phyloP scores from a whole-genome alignment of 2,329 filamentous ascomycete species.

The Ophiostoma quercus region DNA sequence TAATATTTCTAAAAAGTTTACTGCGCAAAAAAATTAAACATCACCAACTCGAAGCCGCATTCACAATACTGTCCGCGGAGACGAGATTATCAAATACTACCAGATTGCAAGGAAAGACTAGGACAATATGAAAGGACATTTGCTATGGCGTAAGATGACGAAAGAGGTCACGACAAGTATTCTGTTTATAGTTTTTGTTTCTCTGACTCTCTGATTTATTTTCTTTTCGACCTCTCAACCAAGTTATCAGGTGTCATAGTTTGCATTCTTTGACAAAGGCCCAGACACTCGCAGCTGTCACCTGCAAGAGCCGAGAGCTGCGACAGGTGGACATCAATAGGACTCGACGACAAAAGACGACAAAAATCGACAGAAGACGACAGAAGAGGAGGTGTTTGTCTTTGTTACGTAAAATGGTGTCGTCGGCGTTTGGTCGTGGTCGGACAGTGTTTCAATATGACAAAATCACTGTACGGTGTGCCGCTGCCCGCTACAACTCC shows the following conservation, averaged over 20 bases:
- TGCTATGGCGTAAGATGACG: neutral
- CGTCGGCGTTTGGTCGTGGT: neutral
- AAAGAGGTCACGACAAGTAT: neutral
- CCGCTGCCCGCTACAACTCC: neutral
- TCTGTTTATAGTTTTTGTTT: neutral
- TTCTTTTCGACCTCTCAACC: neutral
- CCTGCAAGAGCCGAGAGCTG: neutral
- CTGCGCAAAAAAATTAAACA: neutral
- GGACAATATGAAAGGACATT: neutral
- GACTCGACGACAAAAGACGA: neutral
- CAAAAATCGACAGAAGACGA: neutral
- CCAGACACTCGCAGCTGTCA: neutral
- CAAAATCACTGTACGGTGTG: neutral
- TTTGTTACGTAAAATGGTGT: slow-evolving; percentile 9
- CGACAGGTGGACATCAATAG: neutral
- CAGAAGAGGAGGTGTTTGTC: neutral
- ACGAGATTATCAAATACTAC: neutral
- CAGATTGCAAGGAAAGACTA: neutral
- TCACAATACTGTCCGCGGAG: neutral
- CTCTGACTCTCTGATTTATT: neutral
- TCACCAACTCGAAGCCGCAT: neutral
- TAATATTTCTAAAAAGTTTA: no score
- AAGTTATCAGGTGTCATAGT: neutral
- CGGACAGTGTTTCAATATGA: neutral
- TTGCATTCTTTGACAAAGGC: slow-evolving; percentile 7